Evolutionary conservation across 202 grass and related monocot species (phyloP), one percentile per base, ranked within the genome.

Genomic region (Saccharum hybrid): DNA sequence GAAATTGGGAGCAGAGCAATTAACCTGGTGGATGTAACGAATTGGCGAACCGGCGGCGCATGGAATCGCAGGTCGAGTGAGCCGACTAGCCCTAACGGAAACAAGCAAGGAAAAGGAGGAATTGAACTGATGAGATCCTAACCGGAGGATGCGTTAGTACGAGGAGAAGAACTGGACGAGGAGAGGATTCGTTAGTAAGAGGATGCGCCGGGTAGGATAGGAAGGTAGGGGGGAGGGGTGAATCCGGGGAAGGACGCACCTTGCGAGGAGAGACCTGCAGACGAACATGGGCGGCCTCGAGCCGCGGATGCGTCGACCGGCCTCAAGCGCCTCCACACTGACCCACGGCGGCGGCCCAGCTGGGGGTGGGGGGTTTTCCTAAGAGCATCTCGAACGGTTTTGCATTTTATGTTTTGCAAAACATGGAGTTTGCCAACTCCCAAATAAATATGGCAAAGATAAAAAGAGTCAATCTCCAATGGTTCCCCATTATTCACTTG

Each of bases 21-120:
- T n/a, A 1, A 90, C 84, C 88, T 80, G 88, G 14, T 80, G 88
- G 7, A 87, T 34, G 43, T 14, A 87, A 65, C 88, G 88, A 51
- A 66, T 40, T 26, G 75, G 28, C 42, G 36, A 70, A 4, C 26
- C 64, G 3, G 84, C 64, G 75, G 63, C 52, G 75, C 14, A 19
- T 71, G 78, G 66, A 60, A 81, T 81, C 4, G 38, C 75, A 21
- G 88, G 54, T 7, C 63, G 52, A n/a, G 75, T 59, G 52, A 86
- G 16, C 23, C 69, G 74, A 33, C 75, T 86, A 59, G 73, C 78
- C 84, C 88, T 87, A 86, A 22, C 56, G 49, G 40, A 15, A 63
- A n/a, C 3, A 64, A 4, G 14, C 8, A 30, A 69, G 8, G 15
- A 3, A 0, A 61, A 26, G 3, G 5, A 3, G 36, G 52, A 34